Evolutionary conservation across 2,329 filamentous ascomycete genomes (phyloP), one percentile per base, ranked within the genome.

Genomic region (Colletotrichum cereale): DNA sequence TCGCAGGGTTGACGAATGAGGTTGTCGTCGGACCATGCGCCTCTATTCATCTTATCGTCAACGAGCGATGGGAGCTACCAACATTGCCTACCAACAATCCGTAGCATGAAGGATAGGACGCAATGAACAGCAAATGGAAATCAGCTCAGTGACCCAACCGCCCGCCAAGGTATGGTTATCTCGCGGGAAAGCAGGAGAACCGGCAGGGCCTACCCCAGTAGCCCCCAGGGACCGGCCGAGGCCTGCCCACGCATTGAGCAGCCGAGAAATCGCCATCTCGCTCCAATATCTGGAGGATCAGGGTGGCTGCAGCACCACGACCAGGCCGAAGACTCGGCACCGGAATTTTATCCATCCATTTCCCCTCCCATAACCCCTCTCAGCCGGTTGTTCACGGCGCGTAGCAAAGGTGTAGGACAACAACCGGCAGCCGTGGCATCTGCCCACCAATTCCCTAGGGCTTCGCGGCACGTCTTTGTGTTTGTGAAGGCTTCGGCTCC

Each of bases 121-220:
- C 57, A 38, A 31, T 62, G 52, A 58, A 21, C n/a, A 44, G 44
- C 57, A 55, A 67, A 48, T 61, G 42, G 64, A 48, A 60, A 67
- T 56, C 56, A 62, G 48, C 50, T 57, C 29, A 64, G 68, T 57
- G 68, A 58, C 65, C 57, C 68, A 57, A 68, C 34, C 58, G 52
- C 52, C 58, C 69, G 65, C 66, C 58, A 60, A 72, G 69, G 26
- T 44, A 50, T 58, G 42, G 65, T 60, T 69, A 69, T 72, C 69
- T 69, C 47, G 48, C 53, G 53, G 53, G 53, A 61, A 53, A 50
- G 53, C 29, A 60, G 44, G 48, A 72, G 58, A 44, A 63, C 31
- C 24, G 40, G 47, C 69, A 72, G 53, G 40, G 69, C 58, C 58
- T 72, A 69, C 66, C 69, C 69, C 69, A 61, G 69, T 60, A 58